Percentiles rank a stretch among this genome's conserved stretches.
Conservation (phyloP, 768 basidiomycete species). For the Naganishia onofrii region DNA sequence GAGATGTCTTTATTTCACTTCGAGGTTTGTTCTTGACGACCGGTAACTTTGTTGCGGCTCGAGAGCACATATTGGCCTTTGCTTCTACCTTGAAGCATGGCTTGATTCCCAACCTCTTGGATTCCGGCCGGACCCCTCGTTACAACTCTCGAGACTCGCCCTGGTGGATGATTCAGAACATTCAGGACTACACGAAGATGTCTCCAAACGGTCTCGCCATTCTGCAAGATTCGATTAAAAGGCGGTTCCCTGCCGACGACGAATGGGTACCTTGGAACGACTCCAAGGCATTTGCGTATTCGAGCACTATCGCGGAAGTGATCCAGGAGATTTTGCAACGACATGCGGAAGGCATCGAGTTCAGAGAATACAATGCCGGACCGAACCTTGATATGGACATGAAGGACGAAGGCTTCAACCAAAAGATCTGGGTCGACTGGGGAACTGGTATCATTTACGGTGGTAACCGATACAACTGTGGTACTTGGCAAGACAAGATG, state of each 20-base stretch:
- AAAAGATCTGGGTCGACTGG: constrained; percentile 95
- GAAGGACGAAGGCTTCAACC: constrained; percentile 86
- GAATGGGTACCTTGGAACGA: constrained; percentile 93
- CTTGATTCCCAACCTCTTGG: constrained; percentile 89
- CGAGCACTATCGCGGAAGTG: constrained; percentile 83
- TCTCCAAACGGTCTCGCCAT: constrained; percentile 81
- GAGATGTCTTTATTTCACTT: constrained; percentile 81
- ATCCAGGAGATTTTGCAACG: constrained; percentile 95
- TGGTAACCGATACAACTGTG: constrained; percentile 62
- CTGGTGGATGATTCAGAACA: constrained; percentile 91
- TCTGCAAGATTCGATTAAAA: constrained; percentile 74
- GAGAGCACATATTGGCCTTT: constrained; percentile 85
- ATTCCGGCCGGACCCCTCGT: constrained; percentile 81
- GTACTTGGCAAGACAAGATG: constrained; percentile 74
- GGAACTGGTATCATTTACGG: constrained; percentile 83
- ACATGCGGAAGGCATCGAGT: constrained; percentile 85
- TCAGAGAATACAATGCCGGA: constrained; percentile 95
- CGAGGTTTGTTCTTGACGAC: constrained; percentile 91
- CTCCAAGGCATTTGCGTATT: constrained; percentile 72
- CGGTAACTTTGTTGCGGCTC: constrained; percentile 67
- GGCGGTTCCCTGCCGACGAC: constrained; percentile 93
- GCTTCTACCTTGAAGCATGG: constrained; percentile 92
- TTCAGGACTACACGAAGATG: constrained; percentile 83
- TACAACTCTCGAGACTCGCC: constrained; percentile 95
- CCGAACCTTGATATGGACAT: constrained; percentile 97